Evolutionary conservation across 2,329 filamentous ascomycete genomes (phyloP).

Genomic region (Pestalotiopsis sp.): DNA sequence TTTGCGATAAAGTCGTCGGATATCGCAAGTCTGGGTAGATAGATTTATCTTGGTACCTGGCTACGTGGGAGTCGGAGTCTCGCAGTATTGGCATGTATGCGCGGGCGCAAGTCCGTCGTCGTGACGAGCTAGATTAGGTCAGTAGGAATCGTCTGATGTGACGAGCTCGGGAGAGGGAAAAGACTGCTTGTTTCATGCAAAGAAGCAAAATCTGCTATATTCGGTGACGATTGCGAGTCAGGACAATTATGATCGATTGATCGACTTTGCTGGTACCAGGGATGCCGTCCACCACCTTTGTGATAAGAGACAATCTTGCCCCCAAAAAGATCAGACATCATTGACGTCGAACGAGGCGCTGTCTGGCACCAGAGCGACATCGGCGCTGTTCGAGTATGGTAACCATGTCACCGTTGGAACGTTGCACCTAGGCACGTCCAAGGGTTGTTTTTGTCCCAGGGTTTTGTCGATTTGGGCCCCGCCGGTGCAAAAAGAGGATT

Average conservation of each 20-base stretch:
- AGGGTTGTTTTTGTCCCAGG: background rate
- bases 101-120: background rate
- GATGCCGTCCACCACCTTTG: background rate
- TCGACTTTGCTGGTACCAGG: background rate
- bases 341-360: background rate
- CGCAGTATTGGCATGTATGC: background rate
- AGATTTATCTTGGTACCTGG: no score
- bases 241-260: background rate
- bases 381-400: background rate
- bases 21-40: no score
- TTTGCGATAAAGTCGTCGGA: no score
- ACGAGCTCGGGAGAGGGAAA: background rate
- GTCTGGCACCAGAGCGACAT: background rate
- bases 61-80: background rate
- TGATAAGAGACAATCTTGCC: background rate
- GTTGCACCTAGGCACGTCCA: slow-evolving; percentile 5
- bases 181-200: background rate
- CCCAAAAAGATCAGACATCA: background rate
- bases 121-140: background rate
- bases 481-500: background rate
- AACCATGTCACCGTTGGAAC: slow-evolving; percentile 2
- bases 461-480: background rate
- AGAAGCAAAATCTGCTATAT: background rate
- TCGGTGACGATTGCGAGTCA: background rate
- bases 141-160: background rate